Percentiles rank a stretch among this genome's conserved stretches.
Evolutionary conservation across 2,329 filamentous ascomycete species (phyloP).

Genomic region (Talaromyces sp.): DNA sequence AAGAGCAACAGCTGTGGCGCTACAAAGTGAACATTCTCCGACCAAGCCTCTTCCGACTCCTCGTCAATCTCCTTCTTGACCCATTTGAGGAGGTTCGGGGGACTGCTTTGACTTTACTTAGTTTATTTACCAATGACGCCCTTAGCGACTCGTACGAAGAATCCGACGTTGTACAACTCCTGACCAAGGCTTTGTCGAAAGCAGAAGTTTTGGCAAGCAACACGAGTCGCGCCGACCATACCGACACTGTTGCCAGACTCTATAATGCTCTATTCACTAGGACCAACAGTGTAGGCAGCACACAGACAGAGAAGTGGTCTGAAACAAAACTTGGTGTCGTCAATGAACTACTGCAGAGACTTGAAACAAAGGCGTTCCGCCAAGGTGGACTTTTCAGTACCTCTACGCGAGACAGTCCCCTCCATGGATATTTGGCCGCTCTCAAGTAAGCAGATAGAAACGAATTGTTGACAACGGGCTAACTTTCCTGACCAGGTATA

Average conservation of each 20-base stretch:
- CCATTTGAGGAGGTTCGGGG: conserved; percentile 87
- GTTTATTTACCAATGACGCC: conserved; percentile 28
- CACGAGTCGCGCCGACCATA: conserved; percentile 84
- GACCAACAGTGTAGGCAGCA: conserved; percentile 29
- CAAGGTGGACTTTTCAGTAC: conserved; percentile 61
- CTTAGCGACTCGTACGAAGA: conserved; percentile 19
- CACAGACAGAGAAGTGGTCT: conserved; percentile 26
- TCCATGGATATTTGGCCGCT: conserved; percentile 67
- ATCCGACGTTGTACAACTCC: conserved; percentile 17
- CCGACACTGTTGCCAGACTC: conserved; percentile 79
- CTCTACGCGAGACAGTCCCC: conserved; percentile 61
- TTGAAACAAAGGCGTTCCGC: conserved; percentile 61
- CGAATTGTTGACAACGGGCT: conserved; percentile 7
- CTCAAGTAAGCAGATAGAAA: conserved; percentile 45
- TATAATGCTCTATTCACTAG: conserved; percentile 65
- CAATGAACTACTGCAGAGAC: conserved; percentile 51
- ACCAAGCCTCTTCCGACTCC: conserved; percentile 42
- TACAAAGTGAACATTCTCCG: conserved; percentile 42
- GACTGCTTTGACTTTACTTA: conserved; percentile 44
- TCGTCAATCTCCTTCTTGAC: conserved; percentile 78
- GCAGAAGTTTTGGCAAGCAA: conserved; percentile 36
- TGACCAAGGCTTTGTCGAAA: conserved; percentile 27
- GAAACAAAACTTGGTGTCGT: conserved; percentile 48
- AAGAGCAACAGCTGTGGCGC: conserved; percentile 47
- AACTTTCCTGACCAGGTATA: conserved; percentile 35